Evolutionary conservation across 75 land plant genomes (phyloP), one percentile per base, ranked within the genome.

Genomic region (Larix kaempferi): DNA sequence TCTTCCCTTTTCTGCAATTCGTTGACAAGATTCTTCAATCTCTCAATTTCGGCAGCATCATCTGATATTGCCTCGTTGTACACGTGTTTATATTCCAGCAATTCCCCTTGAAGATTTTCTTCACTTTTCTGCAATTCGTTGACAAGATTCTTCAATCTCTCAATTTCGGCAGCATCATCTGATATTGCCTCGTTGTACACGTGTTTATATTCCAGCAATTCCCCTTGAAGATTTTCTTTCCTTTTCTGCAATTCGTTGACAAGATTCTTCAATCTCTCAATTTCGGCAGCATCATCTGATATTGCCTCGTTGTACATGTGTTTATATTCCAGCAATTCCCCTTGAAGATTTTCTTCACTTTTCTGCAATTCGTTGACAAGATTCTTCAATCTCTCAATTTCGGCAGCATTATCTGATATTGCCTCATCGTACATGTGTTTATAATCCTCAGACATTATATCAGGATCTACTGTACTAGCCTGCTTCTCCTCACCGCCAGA

Each of bases 261-360:
- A 78, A 78, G 57, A 63, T 63, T 81, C 59, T 81, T 80, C 54
- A 98, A 83, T 3, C 72, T 72, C n/a, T 49, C 57, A 33, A 95
- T 79, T 84, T 98, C 98, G 55, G 85, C 95, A 79, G 81, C 54
- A 14, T 76, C 79, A 71, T 79, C 82, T 59, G 57, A 76, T 58
- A 69, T 62, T 59, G 41, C 23, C 58, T 57, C 67, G 62, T 64
- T 74, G 72, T 82, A 2, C n/a, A n/a, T n/a, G 81, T 57, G 55
- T 52, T 60, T 78, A 71, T 87, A 95, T 74, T 93, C 93, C 0
- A 93, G 88, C 72, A 98, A 78, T 75, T 95, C 88, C 1, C 71
- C 74, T 79, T 98, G 90, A 61, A 95, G 82, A 69, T 57, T 80
- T 83, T 82, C 81, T 77, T 95, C 99, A 72, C 88, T 88, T 72